A percentile compares a stretch with the other conserved stretches of the same genome.
These are phyloP conservation scores for Solanum boliviense DNA, from an alignment of 257 asterid species.

Conservation along the genomic window DNA sequence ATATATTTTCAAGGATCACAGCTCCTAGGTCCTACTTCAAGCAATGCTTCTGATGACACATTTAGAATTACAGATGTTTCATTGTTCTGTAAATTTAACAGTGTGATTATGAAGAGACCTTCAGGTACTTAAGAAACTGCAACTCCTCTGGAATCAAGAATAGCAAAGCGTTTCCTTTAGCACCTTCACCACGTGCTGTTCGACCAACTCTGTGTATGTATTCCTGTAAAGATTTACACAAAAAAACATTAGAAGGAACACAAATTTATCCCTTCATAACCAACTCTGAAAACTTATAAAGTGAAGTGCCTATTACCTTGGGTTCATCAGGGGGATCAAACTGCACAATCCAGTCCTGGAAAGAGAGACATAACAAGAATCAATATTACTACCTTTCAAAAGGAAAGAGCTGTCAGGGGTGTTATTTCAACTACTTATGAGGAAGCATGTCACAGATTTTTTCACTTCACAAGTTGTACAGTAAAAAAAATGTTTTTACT, in stretches of 20 bases:
- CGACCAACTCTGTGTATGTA: slow-evolving; percentile 94
- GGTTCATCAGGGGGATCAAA: slow-evolving; percentile 98
- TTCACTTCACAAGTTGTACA: not conserved
- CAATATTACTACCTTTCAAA: not conserved
- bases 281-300: not conserved
- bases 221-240: slow-evolving; percentile 43
- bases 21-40: not conserved
- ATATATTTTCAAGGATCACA: not conserved
- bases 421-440: not conserved
- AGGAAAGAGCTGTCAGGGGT: not conserved
- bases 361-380: slow-evolving; percentile 3
- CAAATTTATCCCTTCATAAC: not conserved
- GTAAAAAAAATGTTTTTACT: not conserved
- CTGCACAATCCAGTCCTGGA: slow-evolving; percentile 96
- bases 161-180: slow-evolving; percentile 83
- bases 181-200: slow-evolving; percentile 99
- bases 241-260: not conserved
- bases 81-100: not conserved
- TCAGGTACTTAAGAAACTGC: slow-evolving; percentile 68
- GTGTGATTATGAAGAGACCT: slow-evolving; percentile 27
- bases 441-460: not conserved
- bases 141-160: slow-evolving; percentile 91
- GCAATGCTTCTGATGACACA: not conserved
- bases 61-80: not conserved
- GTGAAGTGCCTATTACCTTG: slow-evolving; percentile 36